Percentiles rank a stretch among this genome's conserved stretches.
Evolutionary conservation across 2,329 filamentous ascomycete species (phyloP).

Genomic region (Blumeria graminis): DNA sequence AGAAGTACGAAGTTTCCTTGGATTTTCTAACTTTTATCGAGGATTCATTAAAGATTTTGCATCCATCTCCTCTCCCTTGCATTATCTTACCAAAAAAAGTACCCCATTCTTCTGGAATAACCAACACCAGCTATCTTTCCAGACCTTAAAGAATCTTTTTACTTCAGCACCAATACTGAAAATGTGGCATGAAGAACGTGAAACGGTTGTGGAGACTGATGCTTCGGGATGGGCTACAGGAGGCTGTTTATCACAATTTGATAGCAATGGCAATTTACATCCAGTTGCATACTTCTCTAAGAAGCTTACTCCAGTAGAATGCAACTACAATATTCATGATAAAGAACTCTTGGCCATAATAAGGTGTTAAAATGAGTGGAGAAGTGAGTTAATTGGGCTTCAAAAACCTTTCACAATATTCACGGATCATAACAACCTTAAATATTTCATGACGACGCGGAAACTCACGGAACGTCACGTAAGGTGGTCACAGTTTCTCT

Average conservation of each 20-base stretch:
- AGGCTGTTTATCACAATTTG: not conserved
- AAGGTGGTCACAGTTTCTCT: not conserved
- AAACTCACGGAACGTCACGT: not conserved
- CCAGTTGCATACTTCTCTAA: constrained; percentile 10
- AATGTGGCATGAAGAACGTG: not conserved
- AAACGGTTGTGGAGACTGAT: not conserved
- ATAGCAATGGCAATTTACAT: not conserved
- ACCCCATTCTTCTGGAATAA: not conserved
- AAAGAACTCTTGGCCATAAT: constrained; percentile 15
- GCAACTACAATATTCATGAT: constrained; percentile 15
- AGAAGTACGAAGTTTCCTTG: not conserved
- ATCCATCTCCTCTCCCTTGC: not conserved
- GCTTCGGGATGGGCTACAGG: not conserved
- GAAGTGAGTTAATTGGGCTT: constrained; percentile 1
- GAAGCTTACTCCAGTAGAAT: constrained; percentile 10
- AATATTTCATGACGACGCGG: constrained; percentile 2
- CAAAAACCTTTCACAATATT: not conserved
- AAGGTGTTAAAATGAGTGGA: constrained; percentile 2
- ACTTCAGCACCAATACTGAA: not conserved
- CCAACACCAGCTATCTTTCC: not conserved
- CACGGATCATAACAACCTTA: constrained; percentile 2
- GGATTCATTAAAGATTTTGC: not conserved
- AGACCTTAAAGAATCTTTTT: not conserved
- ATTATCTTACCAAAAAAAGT: not conserved
- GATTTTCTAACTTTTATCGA: not conserved